Evolutionary conservation across 2,329 filamentous ascomycete species (phyloP).

Genomic region (Lithohypha guttulata): DNA sequence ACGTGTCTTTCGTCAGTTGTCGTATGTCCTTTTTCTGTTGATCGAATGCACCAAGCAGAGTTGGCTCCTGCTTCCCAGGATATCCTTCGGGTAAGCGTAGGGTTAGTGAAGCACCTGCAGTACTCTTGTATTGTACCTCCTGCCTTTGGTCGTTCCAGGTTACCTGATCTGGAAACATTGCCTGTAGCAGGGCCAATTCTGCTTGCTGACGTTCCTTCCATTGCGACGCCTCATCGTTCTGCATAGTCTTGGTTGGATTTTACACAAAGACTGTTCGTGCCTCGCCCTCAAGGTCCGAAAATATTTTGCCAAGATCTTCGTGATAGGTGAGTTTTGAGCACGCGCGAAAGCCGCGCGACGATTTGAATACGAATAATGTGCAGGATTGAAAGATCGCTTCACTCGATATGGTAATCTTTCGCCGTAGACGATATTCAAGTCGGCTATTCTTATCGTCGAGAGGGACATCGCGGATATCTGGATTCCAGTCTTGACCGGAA

Average conservation of each 20-base stretch:
- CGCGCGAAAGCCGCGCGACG: too few species aligned
- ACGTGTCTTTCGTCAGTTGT: conserved; percentile 6
- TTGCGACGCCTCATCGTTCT: background rate
- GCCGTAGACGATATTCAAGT: too few species aligned
- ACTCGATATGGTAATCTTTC: too few species aligned
- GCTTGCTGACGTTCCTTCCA: conserved; percentile 12
- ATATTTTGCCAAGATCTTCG: too few species aligned
- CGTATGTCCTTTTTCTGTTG: conserved; percentile 13
- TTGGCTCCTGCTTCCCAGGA: conserved; percentile 10
- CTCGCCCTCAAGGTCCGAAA: too few species aligned
- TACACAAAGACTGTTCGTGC: background rate
- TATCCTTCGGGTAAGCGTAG: conserved; percentile 13
- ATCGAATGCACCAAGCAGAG: conserved; percentile 14
- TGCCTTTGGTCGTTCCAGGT: conserved; percentile 10
- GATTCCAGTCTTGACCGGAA: too few species aligned
- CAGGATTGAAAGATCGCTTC: too few species aligned
- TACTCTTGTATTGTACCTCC: conserved; percentile 14
- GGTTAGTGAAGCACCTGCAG: conserved; percentile 1
- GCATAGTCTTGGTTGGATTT: background rate
- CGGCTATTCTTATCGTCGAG: too few species aligned
- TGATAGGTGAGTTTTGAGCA: too few species aligned
- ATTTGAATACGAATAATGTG: too few species aligned
- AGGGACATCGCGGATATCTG: too few species aligned
- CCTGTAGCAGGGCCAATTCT: conserved; percentile 16
- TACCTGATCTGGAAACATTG: conserved; percentile 16